A percentile compares a stretch with the other conserved stretches of the same genome.
These are phyloP conservation scores for Pythium aristosporum DNA, from an alignment of 352 stramenopile genomes.

Conservation along the genomic window DNA sequence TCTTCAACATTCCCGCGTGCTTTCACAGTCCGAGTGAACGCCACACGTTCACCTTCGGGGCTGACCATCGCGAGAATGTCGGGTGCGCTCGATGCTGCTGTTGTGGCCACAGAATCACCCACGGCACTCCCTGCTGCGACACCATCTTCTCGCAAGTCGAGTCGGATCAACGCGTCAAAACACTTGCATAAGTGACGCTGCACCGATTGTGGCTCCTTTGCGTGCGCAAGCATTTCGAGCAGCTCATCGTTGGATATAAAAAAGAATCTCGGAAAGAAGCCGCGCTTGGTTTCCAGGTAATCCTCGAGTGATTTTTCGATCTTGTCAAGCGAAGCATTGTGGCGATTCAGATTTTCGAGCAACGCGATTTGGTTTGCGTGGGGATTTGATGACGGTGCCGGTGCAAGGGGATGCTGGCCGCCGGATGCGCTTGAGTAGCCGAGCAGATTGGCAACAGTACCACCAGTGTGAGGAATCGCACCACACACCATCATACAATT, in stretches of 20 bases:
- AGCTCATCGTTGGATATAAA: constrained; percentile 89
- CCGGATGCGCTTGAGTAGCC: not conserved
- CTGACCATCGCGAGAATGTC: constrained; percentile 83
- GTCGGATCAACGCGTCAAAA: constrained; percentile 77
- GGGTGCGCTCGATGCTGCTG: constrained; percentile 25
- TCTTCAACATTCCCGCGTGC: constrained; percentile 86
- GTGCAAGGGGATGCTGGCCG: not conserved
- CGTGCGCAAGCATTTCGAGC: constrained; percentile 79
- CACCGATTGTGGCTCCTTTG: constrained; percentile 74
- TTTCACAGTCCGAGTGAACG: constrained; percentile 76
- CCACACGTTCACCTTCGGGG: constrained; percentile 73
- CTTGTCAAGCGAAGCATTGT: constrained; percentile 66
- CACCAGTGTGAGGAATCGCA: constrained; percentile 20
- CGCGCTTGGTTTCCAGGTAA: constrained; percentile 84
- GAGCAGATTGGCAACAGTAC: constrained; percentile 15
- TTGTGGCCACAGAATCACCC: not conserved
- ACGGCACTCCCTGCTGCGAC: not conserved
- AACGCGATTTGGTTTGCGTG: constrained; percentile 31
- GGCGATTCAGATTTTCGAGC: constrained; percentile 61
- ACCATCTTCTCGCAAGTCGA: constrained; percentile 63
- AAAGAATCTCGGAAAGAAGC: constrained; percentile 84
- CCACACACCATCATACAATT: constrained; percentile 69
- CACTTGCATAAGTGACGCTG: constrained; percentile 83
- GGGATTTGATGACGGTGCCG: constrained; percentile 3
- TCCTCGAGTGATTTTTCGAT: constrained; percentile 84